Base-by-base conservation (phyloP, 2,329 filamentous ascomycete species). In the Fusarium citri region DNA sequence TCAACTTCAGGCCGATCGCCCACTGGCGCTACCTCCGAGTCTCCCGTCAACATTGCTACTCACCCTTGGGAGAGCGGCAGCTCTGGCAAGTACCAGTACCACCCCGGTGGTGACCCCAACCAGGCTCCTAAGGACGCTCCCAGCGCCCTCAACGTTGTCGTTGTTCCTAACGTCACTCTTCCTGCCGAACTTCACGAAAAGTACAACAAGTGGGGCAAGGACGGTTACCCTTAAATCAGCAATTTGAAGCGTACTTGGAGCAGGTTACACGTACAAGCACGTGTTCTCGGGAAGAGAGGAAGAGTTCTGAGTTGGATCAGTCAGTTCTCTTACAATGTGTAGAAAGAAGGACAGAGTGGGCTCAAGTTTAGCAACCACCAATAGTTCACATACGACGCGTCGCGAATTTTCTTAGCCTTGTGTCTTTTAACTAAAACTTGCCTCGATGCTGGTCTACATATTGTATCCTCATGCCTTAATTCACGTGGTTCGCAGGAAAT, bases 151-250 rank as follows among this genome's bases (percentile, higher is more conserved):
- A 97, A 99, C 87, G 92, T 92, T 72, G 94, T 98, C 76, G 91
- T 99, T 79, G 87, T 99, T 58, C 96, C 96, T 77, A 92, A 97
- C 79, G 94, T 99, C 79, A 96, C 91, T 78, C 86, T 98, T 75
- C 94, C 96, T 79, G 94, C 92, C 93, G 88, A 91, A 77, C 89
- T 98, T 72, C 96, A 99, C 85, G 96, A 99, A 76, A 92, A 92
- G 85, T 98, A 92, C 90, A 99, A 99, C 92, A 99, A 99, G 88
- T 98, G 93, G 90, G 96, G 96, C 83, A 98, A 98, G 90, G 96
- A 98, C 75, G 94, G 94, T 75, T 98, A 92, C 84, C 81, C 81
- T 74, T 93, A 85, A 79, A 64, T 30, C 51, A 48, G 60, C 42
- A 65, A 26, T 40, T 25, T 37, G 30, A 60, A 28, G 55, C 41